These are phyloP conservation scores for Kitagawia praeruptora DNA, from an alignment of 129 eudicot species.

Conservation along the genomic window DNA sequence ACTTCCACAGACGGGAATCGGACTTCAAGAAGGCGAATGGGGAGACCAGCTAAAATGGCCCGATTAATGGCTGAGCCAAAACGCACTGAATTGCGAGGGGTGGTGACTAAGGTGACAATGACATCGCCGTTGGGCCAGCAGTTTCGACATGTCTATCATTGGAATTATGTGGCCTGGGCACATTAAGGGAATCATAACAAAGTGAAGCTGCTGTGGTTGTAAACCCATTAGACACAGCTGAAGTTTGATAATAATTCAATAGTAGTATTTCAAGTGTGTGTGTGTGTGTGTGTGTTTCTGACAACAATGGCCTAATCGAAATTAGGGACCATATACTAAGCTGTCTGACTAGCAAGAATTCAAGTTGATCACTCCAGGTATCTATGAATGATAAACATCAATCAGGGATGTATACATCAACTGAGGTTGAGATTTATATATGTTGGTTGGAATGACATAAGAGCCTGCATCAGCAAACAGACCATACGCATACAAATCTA, in stretches of 20 bases:
- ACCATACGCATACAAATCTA: neutral
- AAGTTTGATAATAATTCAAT: neutral
- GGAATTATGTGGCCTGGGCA: neutral
- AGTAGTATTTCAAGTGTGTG: too few species aligned
- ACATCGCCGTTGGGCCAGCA: neutral
- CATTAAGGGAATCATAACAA: slow-evolving; percentile 1
- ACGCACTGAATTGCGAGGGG: neutral
- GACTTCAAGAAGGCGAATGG: neutral
- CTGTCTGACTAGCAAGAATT: neutral
- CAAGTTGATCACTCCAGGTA: neutral
- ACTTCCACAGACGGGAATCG: neutral
- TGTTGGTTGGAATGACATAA: neutral
- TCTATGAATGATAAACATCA: neutral
- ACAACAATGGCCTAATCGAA: too few species aligned
- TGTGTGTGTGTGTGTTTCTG: too few species aligned
- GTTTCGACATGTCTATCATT: slow-evolving; percentile 1
- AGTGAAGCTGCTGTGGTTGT: neutral
- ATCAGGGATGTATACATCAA: neutral
- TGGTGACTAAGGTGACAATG: neutral
- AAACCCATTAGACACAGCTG: neutral
- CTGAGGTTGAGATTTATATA: neutral
- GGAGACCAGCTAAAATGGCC: neutral
- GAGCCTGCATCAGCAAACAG: neutral
- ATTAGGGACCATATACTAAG: neutral
- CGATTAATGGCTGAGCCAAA: neutral